Percentiles rank a stretch among this genome's conserved stretches.
phyloP scores from a whole-genome alignment of 2,329 filamentous ascomycete species.

The Penicillium verrucosum region DNA sequence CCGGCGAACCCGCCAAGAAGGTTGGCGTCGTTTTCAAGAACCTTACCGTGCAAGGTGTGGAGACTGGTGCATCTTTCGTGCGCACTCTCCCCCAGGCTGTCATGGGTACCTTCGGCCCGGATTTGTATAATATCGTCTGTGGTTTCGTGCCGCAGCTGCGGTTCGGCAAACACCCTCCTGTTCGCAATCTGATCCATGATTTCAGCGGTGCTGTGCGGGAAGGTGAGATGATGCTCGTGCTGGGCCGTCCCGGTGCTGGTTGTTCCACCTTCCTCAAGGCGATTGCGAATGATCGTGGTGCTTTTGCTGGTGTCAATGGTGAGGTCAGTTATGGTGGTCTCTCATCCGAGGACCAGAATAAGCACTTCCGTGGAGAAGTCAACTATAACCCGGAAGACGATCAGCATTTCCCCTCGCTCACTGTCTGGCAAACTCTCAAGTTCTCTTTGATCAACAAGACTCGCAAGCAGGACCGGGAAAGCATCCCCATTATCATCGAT shows the following conservation, averaged over 20 bases:
- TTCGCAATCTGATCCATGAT: slow-evolving; percentile 59
- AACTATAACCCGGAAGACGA: slow-evolving; percentile 78
- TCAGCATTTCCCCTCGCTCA: slow-evolving; percentile 68
- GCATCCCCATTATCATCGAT: slow-evolving; percentile 66
- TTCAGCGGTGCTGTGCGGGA: slow-evolving; percentile 66
- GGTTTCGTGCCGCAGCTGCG: slow-evolving; percentile 52
- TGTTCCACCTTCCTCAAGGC: slow-evolving; percentile 76
- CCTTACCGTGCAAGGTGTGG: slow-evolving; percentile 69
- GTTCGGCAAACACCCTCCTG: slow-evolving; percentile 49
- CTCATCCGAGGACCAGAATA: slow-evolving; percentile 63
- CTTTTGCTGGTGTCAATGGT: slow-evolving; percentile 64
- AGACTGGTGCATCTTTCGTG: slow-evolving; percentile 65
- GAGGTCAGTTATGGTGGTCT: slow-evolving; percentile 71
- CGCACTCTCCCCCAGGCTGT: slow-evolving; percentile 71
- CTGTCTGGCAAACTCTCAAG: slow-evolving; percentile 72
- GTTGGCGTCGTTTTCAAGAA: slow-evolving; percentile 75
- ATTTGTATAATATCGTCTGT: slow-evolving; percentile 65
- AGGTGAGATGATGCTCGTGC: slow-evolving; percentile 69
- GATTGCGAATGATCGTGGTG: slow-evolving; percentile 66
- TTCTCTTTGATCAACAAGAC: slow-evolving; percentile 76
- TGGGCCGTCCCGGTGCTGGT: slow-evolving; percentile 70
- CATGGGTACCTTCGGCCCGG: slow-evolving; percentile 74
- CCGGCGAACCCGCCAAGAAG: slow-evolving; percentile 67
- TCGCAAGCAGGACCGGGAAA: slow-evolving; percentile 60
- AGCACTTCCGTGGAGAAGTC: slow-evolving; percentile 70